Percentiles rank a stretch among this genome's conserved stretches.
Evolutionary conservation across 345 rosid genomes (phyloP).

Genomic region (Boechera divaricarpa): DNA sequence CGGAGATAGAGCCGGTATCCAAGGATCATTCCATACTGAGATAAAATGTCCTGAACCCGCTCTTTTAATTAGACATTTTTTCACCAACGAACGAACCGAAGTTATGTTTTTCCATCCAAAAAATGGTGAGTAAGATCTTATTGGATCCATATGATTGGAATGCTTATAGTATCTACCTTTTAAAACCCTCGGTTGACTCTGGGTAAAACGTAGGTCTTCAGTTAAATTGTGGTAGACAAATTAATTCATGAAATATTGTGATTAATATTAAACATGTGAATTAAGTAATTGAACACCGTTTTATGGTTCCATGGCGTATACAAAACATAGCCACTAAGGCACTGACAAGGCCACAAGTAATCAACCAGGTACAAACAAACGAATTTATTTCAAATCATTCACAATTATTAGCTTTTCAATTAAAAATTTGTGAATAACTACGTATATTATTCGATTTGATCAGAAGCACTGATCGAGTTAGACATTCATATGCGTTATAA

Average conservation of each 20-base stretch:
- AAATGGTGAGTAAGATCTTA: no score
- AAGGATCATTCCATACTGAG: no score
- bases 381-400: conserved; percentile 31
- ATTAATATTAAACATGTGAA: conserved; percentile 24
- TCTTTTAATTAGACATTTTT: no score
- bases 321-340: conserved; percentile 25
- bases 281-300: not conserved
- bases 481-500: conserved; percentile 4
- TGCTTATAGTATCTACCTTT: no score
- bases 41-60: no score
- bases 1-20: no score
- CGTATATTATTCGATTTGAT: conserved; percentile 1
- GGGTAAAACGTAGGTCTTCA: not conserved
- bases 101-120: no score
- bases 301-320: conserved; percentile 1
- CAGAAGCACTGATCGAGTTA: conserved; percentile 15
- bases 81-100: no score
- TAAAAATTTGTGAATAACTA: not conserved
- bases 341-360: conserved; percentile 34
- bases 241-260: conserved; percentile 17
- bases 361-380: conserved; percentile 40
- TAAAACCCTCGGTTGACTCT: no score
- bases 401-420: conserved; percentile 1
- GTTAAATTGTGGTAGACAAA: not conserved
- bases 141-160: no score